Conservation (phyloP, 495 filamentous ascomycete species). For the Cairneyella variabilis region DNA sequence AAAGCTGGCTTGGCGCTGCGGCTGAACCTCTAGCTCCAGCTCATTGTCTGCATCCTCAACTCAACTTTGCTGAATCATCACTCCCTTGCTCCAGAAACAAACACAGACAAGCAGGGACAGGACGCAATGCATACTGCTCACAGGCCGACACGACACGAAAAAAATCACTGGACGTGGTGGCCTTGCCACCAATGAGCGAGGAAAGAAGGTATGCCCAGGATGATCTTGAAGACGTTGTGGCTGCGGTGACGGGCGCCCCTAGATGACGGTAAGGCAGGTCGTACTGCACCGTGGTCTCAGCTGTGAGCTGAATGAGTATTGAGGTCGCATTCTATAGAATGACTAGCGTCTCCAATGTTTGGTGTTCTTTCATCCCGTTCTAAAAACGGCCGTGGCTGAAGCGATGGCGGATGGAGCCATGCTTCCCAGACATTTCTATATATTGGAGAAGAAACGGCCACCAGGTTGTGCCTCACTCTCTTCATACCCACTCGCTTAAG, state of each 20-base stretch:
- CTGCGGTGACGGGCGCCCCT: too few relatives aligned
- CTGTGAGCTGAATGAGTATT: too few relatives aligned
- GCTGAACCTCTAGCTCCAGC: slow-evolving; percentile 1
- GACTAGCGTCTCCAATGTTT: too few relatives aligned
- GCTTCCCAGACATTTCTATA: neutral
- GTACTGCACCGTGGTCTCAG: too few relatives aligned
- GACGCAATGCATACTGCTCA: neutral
- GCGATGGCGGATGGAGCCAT: neutral
- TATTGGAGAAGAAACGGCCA: slow-evolving; percentile 5
- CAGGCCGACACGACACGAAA: neutral
- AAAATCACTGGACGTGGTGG: neutral
- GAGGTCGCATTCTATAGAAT: too few relatives aligned
- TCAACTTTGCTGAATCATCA: neutral
- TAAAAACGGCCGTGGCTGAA: neutral
- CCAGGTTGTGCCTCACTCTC: neutral
- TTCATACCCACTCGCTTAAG: neutral
- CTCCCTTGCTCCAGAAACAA: neutral
- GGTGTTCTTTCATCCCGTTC: neutral
- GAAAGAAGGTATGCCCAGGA: neutral
- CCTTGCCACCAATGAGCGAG: neutral
- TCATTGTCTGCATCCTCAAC: neutral
- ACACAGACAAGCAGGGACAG: neutral
- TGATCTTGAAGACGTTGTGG: neutral
- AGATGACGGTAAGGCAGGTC: too few relatives aligned
- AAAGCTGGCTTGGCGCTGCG: slow-evolving; percentile 1